phyloP scores from a whole-genome alignment of 768 basidiomycete species.

The Chiua virens region DNA sequence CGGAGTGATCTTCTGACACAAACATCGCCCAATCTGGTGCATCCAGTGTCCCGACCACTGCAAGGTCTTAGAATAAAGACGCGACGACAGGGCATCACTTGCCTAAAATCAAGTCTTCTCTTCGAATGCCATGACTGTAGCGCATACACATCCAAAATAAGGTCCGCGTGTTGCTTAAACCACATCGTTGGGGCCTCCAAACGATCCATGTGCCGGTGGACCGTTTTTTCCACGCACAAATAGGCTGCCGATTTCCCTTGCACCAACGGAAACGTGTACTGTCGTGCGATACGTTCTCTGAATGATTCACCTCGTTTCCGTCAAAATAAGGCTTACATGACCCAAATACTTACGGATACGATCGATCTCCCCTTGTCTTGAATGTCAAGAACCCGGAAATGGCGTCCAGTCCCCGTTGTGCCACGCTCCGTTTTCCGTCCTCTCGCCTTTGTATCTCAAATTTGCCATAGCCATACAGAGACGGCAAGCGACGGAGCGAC shows the following conservation, averaged over 20 bases:
- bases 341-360: conserved; percentile 38
- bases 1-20: conserved; percentile 69
- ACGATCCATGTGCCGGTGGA: conserved; percentile 65
- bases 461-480: conserved; percentile 65
- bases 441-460: conserved; percentile 42
- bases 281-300: conserved; percentile 47
- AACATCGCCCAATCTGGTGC: conserved; percentile 73
- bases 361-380: conserved; percentile 33
- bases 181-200: conserved; percentile 66
- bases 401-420: conserved; percentile 56
- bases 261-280: conserved; percentile 60
- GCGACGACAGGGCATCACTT: not conserved
- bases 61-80: not conserved
- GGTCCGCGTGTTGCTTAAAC: conserved; percentile 69
- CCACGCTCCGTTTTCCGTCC: conserved; percentile 56
- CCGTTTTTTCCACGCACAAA: conserved; percentile 66
- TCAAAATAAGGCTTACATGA: not conserved
- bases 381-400: conserved; percentile 51
- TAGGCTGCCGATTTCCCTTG: conserved; percentile 66
- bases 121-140: conserved; percentile 46
- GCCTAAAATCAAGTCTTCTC: conserved; percentile 59
- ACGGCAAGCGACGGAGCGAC: conserved; percentile 48
- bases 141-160: conserved; percentile 57
- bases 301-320: not conserved
- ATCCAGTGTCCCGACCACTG: conserved; percentile 69